Evolutionary conservation across 192 early-diverging fungal species (phyloP), one percentile per base, ranked within the genome.

Genomic region (Obelidium mucronatum): DNA sequence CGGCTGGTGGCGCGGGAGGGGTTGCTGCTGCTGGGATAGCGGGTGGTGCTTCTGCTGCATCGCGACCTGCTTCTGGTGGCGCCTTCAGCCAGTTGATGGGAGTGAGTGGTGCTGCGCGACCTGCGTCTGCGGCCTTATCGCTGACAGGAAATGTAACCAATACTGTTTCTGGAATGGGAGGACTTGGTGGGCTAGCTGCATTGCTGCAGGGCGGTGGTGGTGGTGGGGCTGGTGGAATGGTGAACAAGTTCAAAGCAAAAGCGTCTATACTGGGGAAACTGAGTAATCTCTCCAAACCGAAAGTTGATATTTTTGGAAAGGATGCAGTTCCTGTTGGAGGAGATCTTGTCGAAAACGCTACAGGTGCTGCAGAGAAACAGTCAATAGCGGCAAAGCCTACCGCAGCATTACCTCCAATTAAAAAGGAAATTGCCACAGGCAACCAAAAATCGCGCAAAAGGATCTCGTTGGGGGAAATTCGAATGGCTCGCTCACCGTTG

Each of bases 401-500:
- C 5, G 8, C 65, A 55, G 44, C 33, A 51, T 56, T 33, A 36
- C 15, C 33, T 33, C 6, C 61, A 66, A 63, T 2, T 52, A 31
- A 8, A 30, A 31, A 56, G 15, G 30, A 30, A 17, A 19, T 22
- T 65, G 40, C 55, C 2, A n/a, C 26, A 73, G 71, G 26, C 71
- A 51, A 77, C 31, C 6, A 61, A 48, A 76, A 55, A 5, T 54
- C 77, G 59, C 52, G 39, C 6, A 84, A 83, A 34, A 79, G 81
- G 61, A 81, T 88, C 28, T 83, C 80, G 15, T 66, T 88, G 60
- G 82, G 81, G 31, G 82, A 66, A 19, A 77, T 88, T 28, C 40
- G 84, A 40, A 86, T 88, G 84, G 71, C 81, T 0, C 68, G 86
- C 26, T 86, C 84, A 4, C 86, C 86, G 19, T 72, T 88, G 22